These are phyloP conservation scores for Penicillium fuscoglaucum DNA, from an alignment of 2,329 filamentous ascomycete genomes.

Conservation along the genomic window DNA sequence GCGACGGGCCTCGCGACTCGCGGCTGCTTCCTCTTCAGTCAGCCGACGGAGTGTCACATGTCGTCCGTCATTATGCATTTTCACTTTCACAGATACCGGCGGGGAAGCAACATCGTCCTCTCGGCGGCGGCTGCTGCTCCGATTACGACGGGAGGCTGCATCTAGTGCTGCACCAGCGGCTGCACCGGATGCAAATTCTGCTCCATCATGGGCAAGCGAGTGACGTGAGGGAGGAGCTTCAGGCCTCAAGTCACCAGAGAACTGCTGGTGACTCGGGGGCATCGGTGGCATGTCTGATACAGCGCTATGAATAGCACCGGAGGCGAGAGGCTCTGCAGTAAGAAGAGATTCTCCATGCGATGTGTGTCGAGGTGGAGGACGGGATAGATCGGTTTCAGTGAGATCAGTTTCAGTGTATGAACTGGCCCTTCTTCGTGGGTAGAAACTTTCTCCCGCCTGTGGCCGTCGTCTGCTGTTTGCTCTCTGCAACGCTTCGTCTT, in stretches of 20 bases:
- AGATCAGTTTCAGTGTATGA: conserved; percentile 41
- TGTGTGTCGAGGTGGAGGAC: conserved; percentile 25
- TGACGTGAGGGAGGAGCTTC: conserved; percentile 20
- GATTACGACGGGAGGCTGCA: conserved; percentile 32
- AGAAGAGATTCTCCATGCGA: conserved; percentile 38
- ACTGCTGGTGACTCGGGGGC: conserved; percentile 43
- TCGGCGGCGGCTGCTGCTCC: conserved; percentile 34
- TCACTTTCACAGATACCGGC: conserved; percentile 64
- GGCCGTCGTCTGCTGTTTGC: conserved; percentile 60
- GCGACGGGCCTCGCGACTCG: conserved; percentile 57
- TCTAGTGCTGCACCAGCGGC: conserved; percentile 34
- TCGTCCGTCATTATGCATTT: conserved; percentile 64
- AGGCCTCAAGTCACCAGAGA: conserved; percentile 35
- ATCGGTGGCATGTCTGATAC: conserved; percentile 41
- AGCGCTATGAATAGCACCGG: conserved; percentile 32
- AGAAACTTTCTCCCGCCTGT: conserved; percentile 64
- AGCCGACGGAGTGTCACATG: conserved; percentile 63
- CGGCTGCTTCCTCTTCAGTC: conserved; percentile 63
- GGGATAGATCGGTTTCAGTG: conserved; percentile 38
- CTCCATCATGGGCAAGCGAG: conserved; percentile 17
- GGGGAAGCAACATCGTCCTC: conserved; percentile 52
- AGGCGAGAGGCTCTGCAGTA: conserved; percentile 32
- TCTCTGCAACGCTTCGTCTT: conserved; percentile 55
- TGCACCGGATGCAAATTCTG: conserved; percentile 30
- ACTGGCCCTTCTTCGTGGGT: conserved; percentile 34